Evolutionary conservation across 495 filamentous ascomycete genomes (phyloP), one percentile per base, ranked within the genome.

Genomic region (Penicillium longicatenatum): DNA sequence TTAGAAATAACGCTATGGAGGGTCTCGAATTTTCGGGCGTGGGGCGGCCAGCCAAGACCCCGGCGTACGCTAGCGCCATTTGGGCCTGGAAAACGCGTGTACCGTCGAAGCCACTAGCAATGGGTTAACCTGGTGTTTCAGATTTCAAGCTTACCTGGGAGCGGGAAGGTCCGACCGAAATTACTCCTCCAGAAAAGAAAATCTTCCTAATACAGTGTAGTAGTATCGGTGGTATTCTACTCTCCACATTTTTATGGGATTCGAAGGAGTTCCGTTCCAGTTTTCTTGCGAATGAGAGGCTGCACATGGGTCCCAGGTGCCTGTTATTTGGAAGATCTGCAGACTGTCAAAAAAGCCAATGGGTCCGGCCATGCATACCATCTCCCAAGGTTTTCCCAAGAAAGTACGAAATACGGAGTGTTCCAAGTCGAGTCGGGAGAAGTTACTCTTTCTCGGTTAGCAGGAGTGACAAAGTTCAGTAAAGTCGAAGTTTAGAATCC

Each of bases 91-190:
- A 61, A 67, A 67, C 64, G 64, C 62, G 64, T 65, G 64, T 67
- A 60, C 64, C 49, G 50, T 42, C 14, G 19, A 39, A 52, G 35
- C 50, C 33, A 52, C 24, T 24, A 26, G 19, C 41, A 17, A 30
- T 35, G 52, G 52, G 50, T 26, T 19, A 54, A 57, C 52, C 47
- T 62, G 41, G 46, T 67, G 73, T 75, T 75, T 75, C 73, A 75
- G 73, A 73, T 69, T 65, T 66, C 57, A 53, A 66, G 61, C 63
- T 67, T 54, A 31, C 52, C 24, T 33, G 41, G 52, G 41, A 33
- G 56, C 65, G 59, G 60, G 60, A 63, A 54, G 63, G 54, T 42
- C 67, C 60, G 64, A 65, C 54, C 48, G 54, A 61, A 54, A 58
- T 49, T 39, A 39, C 37, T n/a, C 3, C 8, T 26, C 3, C 7